phyloP scores from a whole-genome alignment of 495 filamentous ascomycete species.

The Penicillium odoratum region DNA sequence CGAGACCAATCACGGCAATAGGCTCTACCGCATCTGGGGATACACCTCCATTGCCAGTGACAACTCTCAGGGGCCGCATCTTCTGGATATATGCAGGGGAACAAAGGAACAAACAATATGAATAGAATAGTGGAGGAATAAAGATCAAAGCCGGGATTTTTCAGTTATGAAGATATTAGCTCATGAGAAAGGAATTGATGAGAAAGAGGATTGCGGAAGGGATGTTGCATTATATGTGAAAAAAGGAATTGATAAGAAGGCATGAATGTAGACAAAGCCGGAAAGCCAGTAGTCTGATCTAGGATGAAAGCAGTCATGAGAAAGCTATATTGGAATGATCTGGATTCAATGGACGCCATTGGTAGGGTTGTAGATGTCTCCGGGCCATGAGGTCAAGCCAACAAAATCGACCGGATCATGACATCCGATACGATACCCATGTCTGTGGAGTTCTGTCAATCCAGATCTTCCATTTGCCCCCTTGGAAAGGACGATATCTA shows the following conservation, averaged over 20 bases:
- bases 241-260: neutral
- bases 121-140: neutral
- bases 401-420: neutral
- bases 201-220: neutral
- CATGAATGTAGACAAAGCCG: neutral
- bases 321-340: neutral
- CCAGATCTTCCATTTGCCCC: neutral
- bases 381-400: neutral
- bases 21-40: constrained; percentile 32
- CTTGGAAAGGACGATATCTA: neutral
- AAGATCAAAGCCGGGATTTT: neutral
- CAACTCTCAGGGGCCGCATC: neutral
- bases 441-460: neutral
- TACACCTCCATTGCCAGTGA: neutral
- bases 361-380: neutral
- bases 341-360: neutral
- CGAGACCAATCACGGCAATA: constrained; percentile 58
- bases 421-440: neutral
- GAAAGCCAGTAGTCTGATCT: neutral
- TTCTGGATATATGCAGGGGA: neutral
- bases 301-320: neutral
- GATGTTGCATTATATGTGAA: neutral
- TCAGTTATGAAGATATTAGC: neutral
- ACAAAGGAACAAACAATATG: neutral
- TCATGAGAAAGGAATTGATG: too few species aligned